Evolutionary conservation across 352 stramenopile species (phyloP).

Genomic region (Blastocystis sp.): DNA sequence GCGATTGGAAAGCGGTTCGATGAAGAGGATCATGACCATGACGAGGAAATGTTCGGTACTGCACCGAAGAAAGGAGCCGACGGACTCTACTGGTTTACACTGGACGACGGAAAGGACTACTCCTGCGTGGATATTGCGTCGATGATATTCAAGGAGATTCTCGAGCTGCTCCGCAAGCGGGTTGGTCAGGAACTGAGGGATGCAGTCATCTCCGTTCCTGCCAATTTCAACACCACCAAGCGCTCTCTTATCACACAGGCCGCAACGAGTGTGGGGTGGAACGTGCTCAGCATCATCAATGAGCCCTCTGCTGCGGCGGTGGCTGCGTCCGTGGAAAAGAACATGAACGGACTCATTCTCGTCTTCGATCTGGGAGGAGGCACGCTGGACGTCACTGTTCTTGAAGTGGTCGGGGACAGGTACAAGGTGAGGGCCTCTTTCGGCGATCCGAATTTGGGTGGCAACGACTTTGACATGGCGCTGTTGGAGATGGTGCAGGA

Average conservation of each 20-base stretch:
- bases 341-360: conserved; percentile 75
- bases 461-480: conserved; percentile 74
- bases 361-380: conserved; percentile 83
- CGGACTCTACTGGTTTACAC: conserved; percentile 82
- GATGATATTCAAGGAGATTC: conserved; percentile 99
- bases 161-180: conserved; percentile 92
- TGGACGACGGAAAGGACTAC: conserved; percentile 85
- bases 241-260: conserved; percentile 98
- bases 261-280: conserved; percentile 91
- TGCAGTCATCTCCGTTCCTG: conserved; percentile 74
- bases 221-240: conserved; percentile 99
- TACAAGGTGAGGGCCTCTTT: conserved; percentile 78
- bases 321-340: conserved; percentile 71
- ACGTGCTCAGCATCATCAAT: conserved; percentile 90
- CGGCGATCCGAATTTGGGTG: conserved; percentile 78
- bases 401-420: conserved; percentile 72
- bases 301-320: conserved; percentile 74
- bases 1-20: conserved; percentile 91
- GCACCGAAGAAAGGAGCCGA: conserved; percentile 86
- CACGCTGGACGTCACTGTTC: conserved; percentile 81
- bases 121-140: conserved; percentile 94
- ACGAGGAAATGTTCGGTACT: conserved; percentile 97
- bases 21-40: conserved; percentile 93
- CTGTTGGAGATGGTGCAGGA: conserved; percentile 30
- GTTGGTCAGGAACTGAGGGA: conserved; percentile 90